Conservation (phyloP, 1,284 basidiomycete species). For the Apiotrichum siamense region DNA sequence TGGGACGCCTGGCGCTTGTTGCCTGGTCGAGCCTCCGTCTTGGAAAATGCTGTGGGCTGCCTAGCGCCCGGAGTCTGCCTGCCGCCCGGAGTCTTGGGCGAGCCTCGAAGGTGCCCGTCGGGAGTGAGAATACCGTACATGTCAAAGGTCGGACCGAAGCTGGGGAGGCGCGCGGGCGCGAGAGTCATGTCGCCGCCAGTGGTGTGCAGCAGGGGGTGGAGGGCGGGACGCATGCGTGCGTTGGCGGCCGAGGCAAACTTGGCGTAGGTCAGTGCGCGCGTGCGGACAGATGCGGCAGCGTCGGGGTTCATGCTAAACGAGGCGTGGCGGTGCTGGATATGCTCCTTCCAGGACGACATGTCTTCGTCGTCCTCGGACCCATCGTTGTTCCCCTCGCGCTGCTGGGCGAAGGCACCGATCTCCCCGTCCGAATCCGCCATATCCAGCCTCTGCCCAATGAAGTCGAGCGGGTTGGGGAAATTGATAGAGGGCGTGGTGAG, state of each 20-base stretch:
- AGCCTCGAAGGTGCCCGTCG: background rate
- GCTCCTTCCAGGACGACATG: constrained; percentile 31
- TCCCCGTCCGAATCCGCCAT: background rate
- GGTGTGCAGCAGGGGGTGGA: constrained; percentile 21
- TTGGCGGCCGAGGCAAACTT: constrained; percentile 6
- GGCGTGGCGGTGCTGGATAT: constrained; percentile 36
- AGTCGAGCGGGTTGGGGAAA: background rate
- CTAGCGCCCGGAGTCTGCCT: no score
- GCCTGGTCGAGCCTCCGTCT: constrained; percentile 28
- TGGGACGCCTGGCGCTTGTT: constrained; percentile 46
- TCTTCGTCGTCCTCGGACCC: constrained; percentile 7
- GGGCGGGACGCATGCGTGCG: constrained; percentile 1
- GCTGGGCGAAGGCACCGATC: no score
- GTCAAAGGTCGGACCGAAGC: constrained; percentile 27
- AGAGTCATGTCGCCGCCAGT: constrained; percentile 42
- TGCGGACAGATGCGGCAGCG: constrained; percentile 16
- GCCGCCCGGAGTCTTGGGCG: background rate
- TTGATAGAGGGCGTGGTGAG: constrained; percentile 25
- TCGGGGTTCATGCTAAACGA: constrained; percentile 23
- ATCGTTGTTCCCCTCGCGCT: background rate
- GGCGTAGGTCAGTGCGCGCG: constrained; percentile 2
- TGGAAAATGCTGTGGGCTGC: constrained; percentile 9
- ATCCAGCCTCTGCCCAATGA: background rate
- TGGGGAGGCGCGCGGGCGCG: constrained; percentile 41
- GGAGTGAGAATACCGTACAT: constrained; percentile 3